Conservation (phyloP, 2,329 filamentous ascomycete genomes). For the Hypoxylon sp. region DNA sequence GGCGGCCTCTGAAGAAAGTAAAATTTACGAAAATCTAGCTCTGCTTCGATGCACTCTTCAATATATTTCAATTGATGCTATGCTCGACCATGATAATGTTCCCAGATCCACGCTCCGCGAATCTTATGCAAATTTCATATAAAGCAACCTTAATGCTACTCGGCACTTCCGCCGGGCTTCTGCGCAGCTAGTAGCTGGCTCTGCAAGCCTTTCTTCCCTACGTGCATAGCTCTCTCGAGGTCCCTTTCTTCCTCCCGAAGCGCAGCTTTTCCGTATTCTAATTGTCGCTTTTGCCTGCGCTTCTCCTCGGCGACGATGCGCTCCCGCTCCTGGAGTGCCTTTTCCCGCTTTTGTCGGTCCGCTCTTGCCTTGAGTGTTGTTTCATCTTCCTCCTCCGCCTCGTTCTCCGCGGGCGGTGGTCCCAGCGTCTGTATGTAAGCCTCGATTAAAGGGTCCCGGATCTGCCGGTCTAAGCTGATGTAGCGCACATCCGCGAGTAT, state of each 20-base stretch:
- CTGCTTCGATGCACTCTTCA: not conserved
- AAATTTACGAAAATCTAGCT: not conserved
- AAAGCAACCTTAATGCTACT: conserved; percentile 16
- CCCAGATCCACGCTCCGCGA: not conserved
- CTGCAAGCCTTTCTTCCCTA: conserved; percentile 76
- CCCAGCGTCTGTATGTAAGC: conserved; percentile 76
- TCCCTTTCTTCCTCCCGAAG: conserved; percentile 77
- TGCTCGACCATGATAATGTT: not conserved
- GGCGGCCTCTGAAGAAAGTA: not conserved
- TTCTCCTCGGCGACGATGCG: conserved; percentile 74
- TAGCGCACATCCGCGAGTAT: conserved; percentile 78
- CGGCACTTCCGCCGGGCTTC: conserved; percentile 36
- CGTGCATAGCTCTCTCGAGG: conserved; percentile 76
- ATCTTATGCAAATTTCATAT: not conserved
- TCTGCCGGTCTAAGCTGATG: conserved; percentile 73
- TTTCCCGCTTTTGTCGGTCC: conserved; percentile 72
- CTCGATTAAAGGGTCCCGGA: conserved; percentile 75
- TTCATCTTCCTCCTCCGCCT: conserved; percentile 65
- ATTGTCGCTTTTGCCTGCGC: conserved; percentile 69
- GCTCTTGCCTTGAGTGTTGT: conserved; percentile 64
- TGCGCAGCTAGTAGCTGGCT: conserved; percentile 67
- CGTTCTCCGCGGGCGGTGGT: conserved; percentile 64
- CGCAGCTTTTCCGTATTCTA: conserved; percentile 72
- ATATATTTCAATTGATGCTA: conserved; percentile 3
- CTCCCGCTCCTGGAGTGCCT: conserved; percentile 76